Evolutionary conservation across 768 basidiomycete species (phyloP).

Genomic region (Sporobolomyces pararoseus): DNA sequence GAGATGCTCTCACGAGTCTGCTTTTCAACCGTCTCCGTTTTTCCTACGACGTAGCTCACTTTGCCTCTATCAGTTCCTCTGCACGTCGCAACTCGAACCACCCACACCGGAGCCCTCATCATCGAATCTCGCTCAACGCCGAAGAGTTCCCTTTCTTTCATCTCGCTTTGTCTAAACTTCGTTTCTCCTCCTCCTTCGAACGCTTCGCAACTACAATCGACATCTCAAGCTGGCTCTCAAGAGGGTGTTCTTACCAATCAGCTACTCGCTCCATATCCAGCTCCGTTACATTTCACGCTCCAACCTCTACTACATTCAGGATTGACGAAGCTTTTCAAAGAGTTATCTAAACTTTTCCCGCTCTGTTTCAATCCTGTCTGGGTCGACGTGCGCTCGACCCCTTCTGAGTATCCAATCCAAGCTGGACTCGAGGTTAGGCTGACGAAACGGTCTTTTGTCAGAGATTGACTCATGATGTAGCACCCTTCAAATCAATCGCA

Average conservation of each 20-base stretch:
- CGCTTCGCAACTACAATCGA: background rate
- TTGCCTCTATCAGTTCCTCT: conserved; percentile 6
- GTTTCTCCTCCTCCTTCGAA: background rate
- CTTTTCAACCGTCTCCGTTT: background rate
- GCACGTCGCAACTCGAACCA: conserved; percentile 12
- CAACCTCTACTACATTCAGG: background rate
- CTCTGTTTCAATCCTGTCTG: conserved; percentile 28
- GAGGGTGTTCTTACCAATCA: background rate
- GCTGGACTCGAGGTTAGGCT: too few relatives aligned
- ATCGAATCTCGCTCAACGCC: background rate
- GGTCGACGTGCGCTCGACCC: background rate
- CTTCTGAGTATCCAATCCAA: too few relatives aligned
- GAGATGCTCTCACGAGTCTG: conserved; percentile 3
- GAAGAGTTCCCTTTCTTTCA: background rate
- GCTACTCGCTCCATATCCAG: background rate
- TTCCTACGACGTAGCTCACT: background rate
- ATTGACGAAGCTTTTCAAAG: background rate
- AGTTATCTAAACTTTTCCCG: conserved; percentile 15
- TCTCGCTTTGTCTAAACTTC: conserved; percentile 7
- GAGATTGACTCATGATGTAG: conserved; percentile 15
- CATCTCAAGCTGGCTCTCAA: background rate
- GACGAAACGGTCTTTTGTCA: background rate
- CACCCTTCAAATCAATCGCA: conserved; percentile 4
- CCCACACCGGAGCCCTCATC: background rate
- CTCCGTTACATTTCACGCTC: conserved; percentile 22